phyloP scores from a whole-genome alignment of 2,329 filamentous ascomycete genomes.

The Didymella pomorum region DNA sequence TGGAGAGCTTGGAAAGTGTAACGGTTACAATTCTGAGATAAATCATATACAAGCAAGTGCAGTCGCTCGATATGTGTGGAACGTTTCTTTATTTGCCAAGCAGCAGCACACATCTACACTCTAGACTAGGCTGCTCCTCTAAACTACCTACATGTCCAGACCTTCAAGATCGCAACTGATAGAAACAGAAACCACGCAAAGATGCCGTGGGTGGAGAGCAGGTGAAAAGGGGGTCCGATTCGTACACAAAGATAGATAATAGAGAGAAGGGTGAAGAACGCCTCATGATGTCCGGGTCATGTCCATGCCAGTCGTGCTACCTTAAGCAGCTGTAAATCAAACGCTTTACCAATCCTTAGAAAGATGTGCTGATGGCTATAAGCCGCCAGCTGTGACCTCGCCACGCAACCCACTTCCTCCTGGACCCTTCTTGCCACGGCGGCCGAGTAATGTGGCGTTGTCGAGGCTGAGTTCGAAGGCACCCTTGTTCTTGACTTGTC shows the following conservation, averaged over 20 bases:
- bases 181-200: slow-evolving; percentile 13
- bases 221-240: slow-evolving; percentile 9
- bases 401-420: slow-evolving; percentile 57
- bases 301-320: slow-evolving; percentile 21
- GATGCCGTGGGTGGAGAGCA: slow-evolving; percentile 16
- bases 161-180: slow-evolving; percentile 1
- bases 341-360: slow-evolving; percentile 41
- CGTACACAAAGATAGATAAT: slow-evolving; percentile 8
- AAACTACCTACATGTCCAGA: neutral
- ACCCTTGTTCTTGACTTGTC: slow-evolving; percentile 80
- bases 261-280: slow-evolving; percentile 27
- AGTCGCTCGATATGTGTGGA: neutral
- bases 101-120: slow-evolving; percentile 16
- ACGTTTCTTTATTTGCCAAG: neutral
- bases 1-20: neutral
- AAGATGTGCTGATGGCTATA: slow-evolving; percentile 43
- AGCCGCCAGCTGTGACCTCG: slow-evolving; percentile 48
- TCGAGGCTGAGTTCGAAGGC: slow-evolving; percentile 92
- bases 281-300: slow-evolving; percentile 30
- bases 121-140: slow-evolving; percentile 13
- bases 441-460: slow-evolving; percentile 86
- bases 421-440: slow-evolving; percentile 63
- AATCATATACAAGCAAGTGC: neutral
- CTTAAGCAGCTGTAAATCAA: slow-evolving; percentile 17
- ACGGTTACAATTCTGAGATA: too few species aligned